Evolutionary conservation across 1,139 yeast genomes (phyloP).

Genomic region (Debaryomycetaceae sp.): DNA sequence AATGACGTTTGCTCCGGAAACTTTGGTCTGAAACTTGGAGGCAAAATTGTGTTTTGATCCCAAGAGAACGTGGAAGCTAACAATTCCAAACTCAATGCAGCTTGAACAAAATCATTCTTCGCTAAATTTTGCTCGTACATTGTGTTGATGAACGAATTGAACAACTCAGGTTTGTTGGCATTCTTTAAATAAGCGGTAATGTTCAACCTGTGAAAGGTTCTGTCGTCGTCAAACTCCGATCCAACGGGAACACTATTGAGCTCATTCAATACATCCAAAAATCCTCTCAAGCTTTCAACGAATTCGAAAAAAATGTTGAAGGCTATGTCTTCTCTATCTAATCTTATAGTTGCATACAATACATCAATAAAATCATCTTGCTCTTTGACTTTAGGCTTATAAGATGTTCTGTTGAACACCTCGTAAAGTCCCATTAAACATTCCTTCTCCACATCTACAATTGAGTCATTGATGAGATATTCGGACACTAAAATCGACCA

Average conservation of each 20-base stretch:
- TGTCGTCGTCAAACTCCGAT: slow-evolving; percentile 81
- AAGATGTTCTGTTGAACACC: slow-evolving; percentile 54
- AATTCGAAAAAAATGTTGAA: slow-evolving; percentile 49
- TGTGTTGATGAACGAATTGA: slow-evolving; percentile 72
- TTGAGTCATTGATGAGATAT: slow-evolving; percentile 55
- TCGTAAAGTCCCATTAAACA: slow-evolving; percentile 62
- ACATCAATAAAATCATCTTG: slow-evolving; percentile 51
- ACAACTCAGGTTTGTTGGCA: slow-evolving; percentile 76
- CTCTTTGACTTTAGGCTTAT: slow-evolving; percentile 54
- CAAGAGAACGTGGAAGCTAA: slow-evolving; percentile 76
- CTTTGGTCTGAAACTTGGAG: slow-evolving; percentile 61
- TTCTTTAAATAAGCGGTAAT: slow-evolving; percentile 75
- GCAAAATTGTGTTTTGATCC: slow-evolving; percentile 59
- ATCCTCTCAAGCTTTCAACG: slow-evolving; percentile 57
- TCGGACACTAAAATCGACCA: slow-evolving; percentile 74
- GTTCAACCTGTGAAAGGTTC: slow-evolving; percentile 76
- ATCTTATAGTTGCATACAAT: slow-evolving; percentile 48
- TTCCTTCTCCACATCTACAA: slow-evolving; percentile 62
- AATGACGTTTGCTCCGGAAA: slow-evolving; percentile 79
- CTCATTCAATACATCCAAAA: slow-evolving; percentile 64
- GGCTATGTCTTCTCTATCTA: slow-evolving; percentile 69
- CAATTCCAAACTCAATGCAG: slow-evolving; percentile 76
- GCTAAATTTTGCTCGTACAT: slow-evolving; percentile 64
- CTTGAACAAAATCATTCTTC: slow-evolving; percentile 70
- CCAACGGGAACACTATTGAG: slow-evolving; percentile 75